A percentile compares a stretch with the other conserved stretches of the same genome.
These are phyloP conservation scores for Podila verticillata DNA, from an alignment of 192 early-diverging fungal species.

Conservation along the genomic window DNA sequence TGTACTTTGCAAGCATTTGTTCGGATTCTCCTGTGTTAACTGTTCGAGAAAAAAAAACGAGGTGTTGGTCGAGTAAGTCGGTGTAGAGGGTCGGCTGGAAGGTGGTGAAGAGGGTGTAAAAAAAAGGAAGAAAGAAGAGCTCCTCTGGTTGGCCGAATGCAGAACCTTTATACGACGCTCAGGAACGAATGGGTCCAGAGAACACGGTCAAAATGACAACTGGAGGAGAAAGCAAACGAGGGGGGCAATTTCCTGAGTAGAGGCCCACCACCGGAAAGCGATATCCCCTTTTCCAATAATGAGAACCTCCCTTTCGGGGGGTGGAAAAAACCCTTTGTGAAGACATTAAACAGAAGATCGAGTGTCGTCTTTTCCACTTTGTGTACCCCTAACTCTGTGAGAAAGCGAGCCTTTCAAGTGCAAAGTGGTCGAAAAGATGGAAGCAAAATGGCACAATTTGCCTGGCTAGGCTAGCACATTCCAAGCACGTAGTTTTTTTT, in stretches of 20 bases:
- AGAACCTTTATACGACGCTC: no score
- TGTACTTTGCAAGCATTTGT: constrained; percentile 1
- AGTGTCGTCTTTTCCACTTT: not conserved
- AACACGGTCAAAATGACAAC: no score
- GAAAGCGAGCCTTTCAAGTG: not conserved
- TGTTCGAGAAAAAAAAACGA: not conserved
- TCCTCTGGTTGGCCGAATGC: no score
- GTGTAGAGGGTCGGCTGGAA: no score
- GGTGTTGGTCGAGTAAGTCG: not conserved
- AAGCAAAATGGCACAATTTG: not conserved
- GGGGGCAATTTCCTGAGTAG: not conserved
- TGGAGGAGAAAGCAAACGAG: not conserved
- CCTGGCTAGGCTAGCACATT: not conserved
- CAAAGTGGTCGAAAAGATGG: not conserved
- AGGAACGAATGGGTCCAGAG: no score
- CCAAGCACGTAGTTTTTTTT: no score
- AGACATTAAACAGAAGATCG: not conserved
- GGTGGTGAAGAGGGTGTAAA: no score
- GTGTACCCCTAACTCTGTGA: constrained; percentile 7
- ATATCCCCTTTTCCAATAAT: not conserved
- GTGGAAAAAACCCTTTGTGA: not conserved
- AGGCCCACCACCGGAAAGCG: not conserved
- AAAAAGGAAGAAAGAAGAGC: no score
- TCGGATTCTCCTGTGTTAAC: not conserved
- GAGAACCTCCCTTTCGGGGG: not conserved